Evolutionary conservation across 305 asterid species (phyloP).

Genomic region (Fraxinus dipetala): DNA sequence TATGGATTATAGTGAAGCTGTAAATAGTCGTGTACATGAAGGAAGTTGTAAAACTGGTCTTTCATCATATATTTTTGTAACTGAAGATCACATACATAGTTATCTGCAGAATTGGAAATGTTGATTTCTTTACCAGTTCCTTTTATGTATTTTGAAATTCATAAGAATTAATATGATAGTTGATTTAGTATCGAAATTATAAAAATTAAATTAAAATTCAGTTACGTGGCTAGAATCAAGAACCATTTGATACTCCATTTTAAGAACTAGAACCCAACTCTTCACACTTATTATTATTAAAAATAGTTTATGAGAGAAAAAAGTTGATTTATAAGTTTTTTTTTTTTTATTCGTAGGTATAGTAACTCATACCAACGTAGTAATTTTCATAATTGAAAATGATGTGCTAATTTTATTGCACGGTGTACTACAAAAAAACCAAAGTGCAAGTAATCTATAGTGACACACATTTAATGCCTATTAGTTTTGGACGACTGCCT

Average conservation of each 20-base stretch:
- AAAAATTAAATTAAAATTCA: no score
- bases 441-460: background rate
- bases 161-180: background rate
- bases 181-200: background rate
- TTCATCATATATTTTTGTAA: background rate
- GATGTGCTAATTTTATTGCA: background rate
- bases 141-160: background rate
- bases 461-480: background rate
- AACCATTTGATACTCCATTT: background rate
- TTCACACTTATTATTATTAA: background rate
- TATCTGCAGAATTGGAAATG: background rate
- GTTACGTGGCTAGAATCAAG: background rate
- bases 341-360: background rate
- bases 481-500: background rate
- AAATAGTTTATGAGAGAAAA: background rate
- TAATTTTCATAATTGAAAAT: background rate
- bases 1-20: background rate
- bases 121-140: background rate
- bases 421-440: background rate
- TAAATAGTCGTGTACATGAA: background rate
- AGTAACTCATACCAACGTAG: background rate
- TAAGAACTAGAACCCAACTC: background rate
- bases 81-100: background rate
- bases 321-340: background rate
- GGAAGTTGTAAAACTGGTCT: background rate